A percentile compares a stretch with the other conserved stretches of the same genome.
These are phyloP conservation scores for Pisolithus marmoratus DNA, from an alignment of 768 basidiomycete genomes.

Conservation along the genomic window DNA sequence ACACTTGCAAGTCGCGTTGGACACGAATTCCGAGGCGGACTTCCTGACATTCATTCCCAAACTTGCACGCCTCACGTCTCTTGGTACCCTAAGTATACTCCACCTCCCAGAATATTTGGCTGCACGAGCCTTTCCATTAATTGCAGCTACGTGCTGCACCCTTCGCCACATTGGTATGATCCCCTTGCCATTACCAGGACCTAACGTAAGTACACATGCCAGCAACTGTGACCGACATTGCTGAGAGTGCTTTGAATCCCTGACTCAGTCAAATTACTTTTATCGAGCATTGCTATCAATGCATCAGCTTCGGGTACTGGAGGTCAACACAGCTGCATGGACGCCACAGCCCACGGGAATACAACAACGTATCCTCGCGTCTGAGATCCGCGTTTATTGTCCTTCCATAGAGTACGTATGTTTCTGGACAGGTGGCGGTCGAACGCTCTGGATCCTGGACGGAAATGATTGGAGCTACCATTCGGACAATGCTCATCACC, in stretches of 20 bases:
- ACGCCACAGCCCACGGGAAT: slow-evolving; percentile 23
- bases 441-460: slow-evolving; percentile 28
- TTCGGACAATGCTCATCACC: slow-evolving; percentile 20
- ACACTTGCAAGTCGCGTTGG: slow-evolving; percentile 41
- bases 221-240: slow-evolving; percentile 16
- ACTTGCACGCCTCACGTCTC: slow-evolving; percentile 23
- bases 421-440: slow-evolving; percentile 28
- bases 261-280: slow-evolving; percentile 27
- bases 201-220: slow-evolving; percentile 26
- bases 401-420: slow-evolving; percentile 29
- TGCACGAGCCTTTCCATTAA: slow-evolving; percentile 25
- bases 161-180: slow-evolving; percentile 37
- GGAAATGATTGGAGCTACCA: slow-evolving; percentile 32
- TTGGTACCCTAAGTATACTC: slow-evolving; percentile 33
- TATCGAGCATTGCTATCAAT: slow-evolving; percentile 31
- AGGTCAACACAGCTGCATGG: slow-evolving; percentile 35
- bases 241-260: background rate
- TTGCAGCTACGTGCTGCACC: slow-evolving; percentile 28
- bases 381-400: slow-evolving; percentile 35
- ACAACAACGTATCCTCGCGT: slow-evolving; percentile 32
- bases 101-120: slow-evolving; percentile 30
- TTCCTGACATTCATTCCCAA: slow-evolving; percentile 28
- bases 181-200: slow-evolving; percentile 26
- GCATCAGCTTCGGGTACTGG: slow-evolving; percentile 29
- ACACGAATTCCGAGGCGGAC: slow-evolving; percentile 29